Percentiles rank a stretch among this genome's conserved stretches.
These are phyloP conservation scores for Oryza brachyantha DNA, from an alignment of 176 grass and related monocot genomes.

Conservation along the genomic window DNA sequence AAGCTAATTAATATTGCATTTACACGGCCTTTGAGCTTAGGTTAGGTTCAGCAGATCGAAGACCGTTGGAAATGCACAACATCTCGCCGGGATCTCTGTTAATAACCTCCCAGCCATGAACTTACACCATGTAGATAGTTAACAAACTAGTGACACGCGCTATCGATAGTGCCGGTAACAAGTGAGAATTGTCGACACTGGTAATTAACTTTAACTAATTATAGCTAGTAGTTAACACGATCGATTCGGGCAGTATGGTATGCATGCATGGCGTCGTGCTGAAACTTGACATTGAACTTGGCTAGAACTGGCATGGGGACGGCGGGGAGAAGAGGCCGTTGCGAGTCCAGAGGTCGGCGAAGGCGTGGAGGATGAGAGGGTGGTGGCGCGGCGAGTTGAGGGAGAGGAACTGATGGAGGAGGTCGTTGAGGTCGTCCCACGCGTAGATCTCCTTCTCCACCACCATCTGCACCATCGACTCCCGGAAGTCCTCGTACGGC, in stretches of 20 bases:
- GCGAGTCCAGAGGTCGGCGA: constrained; percentile 88
- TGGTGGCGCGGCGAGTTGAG: constrained; percentile 93
- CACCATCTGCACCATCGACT: constrained; percentile 99
- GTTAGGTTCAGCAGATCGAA: background rate
- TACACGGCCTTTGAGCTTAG: background rate
- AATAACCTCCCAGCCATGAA: constrained; percentile 25
- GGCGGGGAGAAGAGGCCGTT: constrained; percentile 67
- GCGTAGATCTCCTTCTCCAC: constrained; percentile 99
- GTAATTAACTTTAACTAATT: no score
- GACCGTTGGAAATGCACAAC: constrained; percentile 2
- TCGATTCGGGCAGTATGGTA: background rate
- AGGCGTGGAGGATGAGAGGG: constrained; percentile 93
- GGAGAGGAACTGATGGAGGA: constrained; percentile 88
- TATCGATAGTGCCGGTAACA: background rate
- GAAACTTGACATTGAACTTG: background rate
- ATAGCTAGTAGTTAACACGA: background rate
- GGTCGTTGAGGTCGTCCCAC: constrained; percentile 98
- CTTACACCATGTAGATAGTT: background rate
- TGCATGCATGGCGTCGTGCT: background rate
- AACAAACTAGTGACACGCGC: background rate
- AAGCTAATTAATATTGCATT: background rate
- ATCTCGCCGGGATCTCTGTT: constrained; percentile 32
- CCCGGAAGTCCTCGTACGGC: constrained; percentile 91
- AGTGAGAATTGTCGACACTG: background rate
- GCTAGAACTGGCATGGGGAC: constrained; percentile 61